Conservation (phyloP, 306 rosid genomes). For the Sphenostylis stenocarpa region DNA sequence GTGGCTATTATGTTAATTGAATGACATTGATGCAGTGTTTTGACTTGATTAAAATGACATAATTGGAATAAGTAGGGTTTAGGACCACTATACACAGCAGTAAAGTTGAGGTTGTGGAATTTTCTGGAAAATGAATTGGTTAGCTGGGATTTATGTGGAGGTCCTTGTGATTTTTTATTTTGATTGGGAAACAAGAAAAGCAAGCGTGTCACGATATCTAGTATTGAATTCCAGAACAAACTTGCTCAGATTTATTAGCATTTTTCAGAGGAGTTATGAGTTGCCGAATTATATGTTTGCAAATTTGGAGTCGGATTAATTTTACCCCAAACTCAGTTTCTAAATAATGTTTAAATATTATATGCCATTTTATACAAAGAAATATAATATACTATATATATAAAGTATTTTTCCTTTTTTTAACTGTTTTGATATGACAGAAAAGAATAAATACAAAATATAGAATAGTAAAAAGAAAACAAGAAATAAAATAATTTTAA, state of each 20-base stretch:
- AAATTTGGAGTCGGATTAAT: background rate
- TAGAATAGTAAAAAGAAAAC: no score
- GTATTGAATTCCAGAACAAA: background rate
- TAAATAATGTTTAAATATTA: no score
- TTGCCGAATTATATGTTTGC: background rate
- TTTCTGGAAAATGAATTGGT: background rate
- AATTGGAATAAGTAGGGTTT: background rate
- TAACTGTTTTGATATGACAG: no score
- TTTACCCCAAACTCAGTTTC: background rate
- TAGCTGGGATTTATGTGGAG: background rate
- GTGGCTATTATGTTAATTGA: background rate
- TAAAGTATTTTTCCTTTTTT: no score
- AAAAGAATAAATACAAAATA: no score
- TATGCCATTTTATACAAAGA: no score
- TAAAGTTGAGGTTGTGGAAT: background rate
- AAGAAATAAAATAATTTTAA: no score
- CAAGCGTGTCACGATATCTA: background rate
- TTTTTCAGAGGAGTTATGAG: background rate
- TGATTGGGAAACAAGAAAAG: background rate
- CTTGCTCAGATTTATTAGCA: background rate
- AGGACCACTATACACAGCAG: background rate
- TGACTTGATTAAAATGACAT: background rate
- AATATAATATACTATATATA: no score
- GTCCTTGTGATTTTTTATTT: background rate
- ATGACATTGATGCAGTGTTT: background rate